Evolutionary conservation across 139 green algal genomes (phyloP).

Genomic region (Ostreobium quekettii): DNA sequence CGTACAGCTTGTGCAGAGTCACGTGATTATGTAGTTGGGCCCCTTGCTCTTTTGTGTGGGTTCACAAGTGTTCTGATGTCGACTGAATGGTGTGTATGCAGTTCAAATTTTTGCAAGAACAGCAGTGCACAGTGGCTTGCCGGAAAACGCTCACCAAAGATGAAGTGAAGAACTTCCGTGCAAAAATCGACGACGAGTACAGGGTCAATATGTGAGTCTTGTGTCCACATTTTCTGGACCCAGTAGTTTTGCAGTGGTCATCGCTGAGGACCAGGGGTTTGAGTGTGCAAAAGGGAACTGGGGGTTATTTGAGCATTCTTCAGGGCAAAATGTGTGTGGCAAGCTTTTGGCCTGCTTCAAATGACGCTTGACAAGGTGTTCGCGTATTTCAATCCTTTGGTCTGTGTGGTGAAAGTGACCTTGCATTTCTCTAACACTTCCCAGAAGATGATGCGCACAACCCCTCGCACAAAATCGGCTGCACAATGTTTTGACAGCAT

Average conservation of each 20-base stretch:
- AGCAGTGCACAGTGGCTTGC: slow-evolving; percentile 93
- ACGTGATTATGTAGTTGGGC: too few species aligned
- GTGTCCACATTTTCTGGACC: background rate
- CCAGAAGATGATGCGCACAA: too few species aligned
- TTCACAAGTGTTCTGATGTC: too few species aligned
- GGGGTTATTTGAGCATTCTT: background rate
- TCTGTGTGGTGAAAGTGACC: too few species aligned
- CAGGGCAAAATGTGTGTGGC: background rate
- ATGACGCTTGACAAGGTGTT: background rate
- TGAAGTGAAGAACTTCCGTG: slow-evolving; percentile 68
- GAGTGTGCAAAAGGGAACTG: background rate
- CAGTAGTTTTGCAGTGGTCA: background rate
- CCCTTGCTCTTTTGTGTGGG: too few species aligned
- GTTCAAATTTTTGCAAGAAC: slow-evolving; percentile 83
- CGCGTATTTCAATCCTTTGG: background rate
- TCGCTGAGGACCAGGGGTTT: background rate
- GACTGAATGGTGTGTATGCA: too few species aligned
- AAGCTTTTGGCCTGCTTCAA: background rate
- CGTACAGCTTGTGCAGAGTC: too few species aligned
- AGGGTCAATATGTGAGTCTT: slow-evolving; percentile 88
- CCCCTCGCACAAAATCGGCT: too few species aligned
- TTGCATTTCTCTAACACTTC: too few species aligned
- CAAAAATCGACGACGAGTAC: slow-evolving; percentile 89
- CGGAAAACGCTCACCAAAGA: slow-evolving; percentile 57
- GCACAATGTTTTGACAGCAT: too few species aligned